Base-by-base conservation (phyloP, 148 eudicot genomes). In the Mesembryanthemum crystallinum region DNA sequence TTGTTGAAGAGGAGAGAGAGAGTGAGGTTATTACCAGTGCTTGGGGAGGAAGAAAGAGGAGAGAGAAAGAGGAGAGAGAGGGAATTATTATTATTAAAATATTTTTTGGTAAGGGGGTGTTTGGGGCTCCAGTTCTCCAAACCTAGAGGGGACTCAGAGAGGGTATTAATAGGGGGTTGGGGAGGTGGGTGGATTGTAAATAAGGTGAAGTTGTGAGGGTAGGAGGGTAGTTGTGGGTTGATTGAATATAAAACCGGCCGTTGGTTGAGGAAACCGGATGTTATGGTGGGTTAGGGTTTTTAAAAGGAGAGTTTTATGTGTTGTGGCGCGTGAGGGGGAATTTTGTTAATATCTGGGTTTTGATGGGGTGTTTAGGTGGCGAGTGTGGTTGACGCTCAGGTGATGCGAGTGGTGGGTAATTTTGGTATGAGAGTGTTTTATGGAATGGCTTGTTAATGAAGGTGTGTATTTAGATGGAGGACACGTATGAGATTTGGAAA, bases 111-210 rank as follows among this genome's bases (percentile, higher is more conserved):
- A 73, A 70, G 54, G 75, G 79, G 71, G 73, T 25, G 70, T 76
- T 82, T 71, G 77, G 72, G 71, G 30, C 39, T 69, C 32, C 72
- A 71, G 70, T 84, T 80, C 79, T 67, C 81, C 84, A 84, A 84
- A 80, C 84, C 86, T 71, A 81, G 80, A 43, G 67, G 72, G 35
- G 73, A 65, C 74, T 60, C 61, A 37, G 70, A 30, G 24, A 78
- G 78, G 74, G 82, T 78, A 80, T 81, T 63, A 55, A 81, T 84
- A 80, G 82, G 62, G 37, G 3, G 59, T 0, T 49, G 37, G 27
- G 32, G 25, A 14, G 30, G 81, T 8, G 79, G 79, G 30, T 2
- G 0, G 1, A 8, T 24, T 14, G 79, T 67, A 58, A 72, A 45
- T 43, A 71, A 0, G 2, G 7, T 0, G 39, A 57, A 25, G 0